phyloP scores from a whole-genome alignment of 2,329 filamentous ascomycete genomes.

The Neurospora crassa region DNA sequence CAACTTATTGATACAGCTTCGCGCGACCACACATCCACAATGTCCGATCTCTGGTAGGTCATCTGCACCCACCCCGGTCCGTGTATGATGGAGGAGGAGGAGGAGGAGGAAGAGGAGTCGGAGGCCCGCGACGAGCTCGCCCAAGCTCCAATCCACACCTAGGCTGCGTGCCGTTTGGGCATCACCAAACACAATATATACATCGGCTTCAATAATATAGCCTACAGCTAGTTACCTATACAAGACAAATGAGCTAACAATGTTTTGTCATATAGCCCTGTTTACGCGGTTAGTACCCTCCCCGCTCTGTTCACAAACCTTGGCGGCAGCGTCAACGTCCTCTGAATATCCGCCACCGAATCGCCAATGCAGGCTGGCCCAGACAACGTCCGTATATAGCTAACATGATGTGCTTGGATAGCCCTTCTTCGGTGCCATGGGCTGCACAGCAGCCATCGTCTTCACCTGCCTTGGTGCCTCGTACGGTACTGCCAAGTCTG shows the following conservation, averaged over 20 bases:
- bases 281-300: constrained; percentile 85
- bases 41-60: constrained; percentile 19
- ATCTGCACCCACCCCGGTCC: background rate
- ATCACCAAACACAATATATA: background rate
- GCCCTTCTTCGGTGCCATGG: constrained; percentile 96
- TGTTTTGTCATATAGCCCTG: constrained; percentile 55
- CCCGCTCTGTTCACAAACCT: constrained; percentile 5
- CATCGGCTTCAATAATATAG: background rate
- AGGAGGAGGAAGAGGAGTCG: background rate
- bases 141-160: background rate
- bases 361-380: background rate
- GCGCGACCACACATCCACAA: constrained; percentile 13
- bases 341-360: constrained; percentile 1
- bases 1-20: constrained; percentile 9
- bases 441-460: constrained; percentile 61
- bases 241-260: constrained; percentile 32
- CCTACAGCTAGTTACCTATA: background rate
- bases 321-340: constrained; percentile 8
- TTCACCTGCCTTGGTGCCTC: constrained; percentile 62
- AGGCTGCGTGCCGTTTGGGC: background rate
- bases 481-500: constrained; percentile 98
- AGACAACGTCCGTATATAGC: constrained; percentile 16
- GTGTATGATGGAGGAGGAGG: background rate
- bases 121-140: background rate
- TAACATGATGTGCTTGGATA: constrained; percentile 21